Evolutionary conservation across 2,329 filamentous ascomycete genomes (phyloP), one percentile per base, ranked within the genome.

Genomic region (Leptographium wingfieldii): DNA sequence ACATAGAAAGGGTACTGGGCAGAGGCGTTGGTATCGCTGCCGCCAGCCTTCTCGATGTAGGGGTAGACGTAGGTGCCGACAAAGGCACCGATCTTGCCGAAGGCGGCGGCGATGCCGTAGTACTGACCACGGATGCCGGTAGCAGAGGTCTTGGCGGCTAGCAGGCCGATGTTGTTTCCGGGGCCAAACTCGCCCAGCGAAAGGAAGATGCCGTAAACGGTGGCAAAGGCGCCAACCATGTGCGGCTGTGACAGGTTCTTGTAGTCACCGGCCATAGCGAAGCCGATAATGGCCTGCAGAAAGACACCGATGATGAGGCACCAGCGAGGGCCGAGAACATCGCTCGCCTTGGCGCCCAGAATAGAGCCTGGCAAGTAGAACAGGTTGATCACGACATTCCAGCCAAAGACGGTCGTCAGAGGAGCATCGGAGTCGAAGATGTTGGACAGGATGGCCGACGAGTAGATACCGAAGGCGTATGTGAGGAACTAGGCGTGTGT

Each of bases 1-100:
- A 96, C 89, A 71, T 85, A 96, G 74, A 96, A 96, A 0, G 91
- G 91, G 65, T 95, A 90, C 69, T 96, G 90, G 0, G 89, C 89
- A 5, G 79, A 77, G 25, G 81, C 78, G 25, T 80, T 73, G 0
- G 73, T 72, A 58, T 79, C 75, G 59, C 76, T 68, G 1, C 78
- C 78, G 10, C 81, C 84, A 0, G 82, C 84, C 0, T 79, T 80
- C 57, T 83, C 77, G 60, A 91, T 86, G 62, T 90, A 81, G 0
- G 87, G 86, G 68, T 94, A 90, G 14, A 94, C 84, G 67, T 88
- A 92, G 1, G 87, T 90, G 11, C 92, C 92, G 10, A 95, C 83
- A 66, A 96, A 96, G 3, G 90, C 92, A 56, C 86, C 86, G 46
- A 91, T 80, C 72, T 91, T 92, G 63, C 88, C 88, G 2, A 84